Percentiles rank a stretch among this genome's conserved stretches.
These are phyloP conservation scores for Dictyostelium discoideum DNA, from an alignment of 78 protist genomes.

Conservation along the genomic window dicty_2.7 NC_007090.3:3197501-3198000, in stretches of 20 bases:
- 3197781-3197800: slow-evolving; percentile 83
- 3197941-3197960: slow-evolving; percentile 80
- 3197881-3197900: slow-evolving; percentile 70
- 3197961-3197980: slow-evolving; percentile 70
- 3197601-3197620: slow-evolving; percentile 82
- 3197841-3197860: slow-evolving; percentile 83
- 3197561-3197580: slow-evolving; percentile 71
- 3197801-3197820: slow-evolving; percentile 39
- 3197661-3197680: not conserved
- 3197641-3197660: slow-evolving; percentile 56
- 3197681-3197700: not conserved
- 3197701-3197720: not conserved
- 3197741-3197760: not conserved
- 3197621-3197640: slow-evolving; percentile 65
- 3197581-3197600: slow-evolving; percentile 63
- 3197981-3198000: slow-evolving; percentile 83
- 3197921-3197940: slow-evolving; percentile 85
- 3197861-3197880: slow-evolving; percentile 69
- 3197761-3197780: slow-evolving; percentile 82
- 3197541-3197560: slow-evolving; percentile 45
- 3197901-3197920: slow-evolving; percentile 89
- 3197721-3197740: not conserved
- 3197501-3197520: slow-evolving; percentile 68
- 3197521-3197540: slow-evolving; percentile 74
- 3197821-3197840: slow-evolving; percentile 72